These are phyloP conservation scores for Stevia rebaudiana DNA, from an alignment of 140 eudicot genomes.

Conservation along the genomic window DNA sequence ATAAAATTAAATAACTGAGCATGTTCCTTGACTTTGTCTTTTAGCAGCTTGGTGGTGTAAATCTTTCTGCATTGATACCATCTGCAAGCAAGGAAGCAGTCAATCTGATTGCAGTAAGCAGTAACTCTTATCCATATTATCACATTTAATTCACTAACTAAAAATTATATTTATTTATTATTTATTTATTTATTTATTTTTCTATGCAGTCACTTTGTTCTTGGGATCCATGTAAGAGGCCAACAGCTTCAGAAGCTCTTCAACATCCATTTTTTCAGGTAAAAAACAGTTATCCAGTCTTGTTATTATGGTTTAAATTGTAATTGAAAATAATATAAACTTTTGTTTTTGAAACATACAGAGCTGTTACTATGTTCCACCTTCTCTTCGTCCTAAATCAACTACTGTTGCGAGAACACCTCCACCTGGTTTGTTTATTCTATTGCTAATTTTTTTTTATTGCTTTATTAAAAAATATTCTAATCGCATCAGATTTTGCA, in stretches of 20 bases:
- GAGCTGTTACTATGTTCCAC: conserved; percentile 91
- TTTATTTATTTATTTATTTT: background rate
- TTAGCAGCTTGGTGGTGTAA: conserved; percentile 74
- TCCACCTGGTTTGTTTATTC: conserved; percentile 58
- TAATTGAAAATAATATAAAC: background rate
- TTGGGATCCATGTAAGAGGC: conserved; percentile 97
- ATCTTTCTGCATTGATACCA: conserved; percentile 65
- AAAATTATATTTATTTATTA: background rate
- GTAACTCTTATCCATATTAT: background rate
- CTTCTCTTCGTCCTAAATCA: conserved; percentile 72
- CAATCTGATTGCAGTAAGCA: conserved; percentile 56
- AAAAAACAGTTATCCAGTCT: background rate
- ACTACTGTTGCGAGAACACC: conserved; percentile 55
- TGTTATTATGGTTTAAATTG: background rate
- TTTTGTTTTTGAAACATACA: conserved; percentile 27
- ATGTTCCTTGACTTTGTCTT: background rate
- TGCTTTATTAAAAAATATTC: background rate
- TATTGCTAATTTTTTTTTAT: background rate
- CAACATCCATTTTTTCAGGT: conserved; percentile 99
- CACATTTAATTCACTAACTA: background rate
- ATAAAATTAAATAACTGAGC: background rate
- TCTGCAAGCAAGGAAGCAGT: conserved; percentile 83
- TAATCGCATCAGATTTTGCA: conserved; percentile 16
- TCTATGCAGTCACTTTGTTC: conserved; percentile 71
- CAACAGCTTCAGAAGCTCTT: conserved; percentile 86